A percentile compares a stretch with the other conserved stretches of the same genome.
phyloP scores from a whole-genome alignment of 1,284 basidiomycete species.

The Butyriboletus regius region DNA sequence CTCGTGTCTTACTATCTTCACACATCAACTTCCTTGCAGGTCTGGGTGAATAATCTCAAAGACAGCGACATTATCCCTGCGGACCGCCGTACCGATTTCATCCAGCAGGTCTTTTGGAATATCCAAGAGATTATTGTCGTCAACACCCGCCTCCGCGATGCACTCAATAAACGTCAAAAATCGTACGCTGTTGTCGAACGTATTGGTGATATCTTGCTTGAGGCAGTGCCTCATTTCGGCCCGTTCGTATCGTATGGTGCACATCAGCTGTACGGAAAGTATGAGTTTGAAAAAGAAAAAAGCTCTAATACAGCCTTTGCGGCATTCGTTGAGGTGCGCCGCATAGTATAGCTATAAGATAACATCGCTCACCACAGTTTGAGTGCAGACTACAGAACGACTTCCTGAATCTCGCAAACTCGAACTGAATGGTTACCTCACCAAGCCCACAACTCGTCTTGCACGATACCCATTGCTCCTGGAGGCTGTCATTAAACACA shows the following conservation, averaged over 20 bases:
- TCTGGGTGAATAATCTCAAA: slow-evolving; percentile 84
- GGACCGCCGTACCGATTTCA: slow-evolving; percentile 75
- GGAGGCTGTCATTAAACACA: slow-evolving; percentile 89
- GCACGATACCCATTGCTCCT: slow-evolving; percentile 92
- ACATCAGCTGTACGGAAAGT: slow-evolving; percentile 96
- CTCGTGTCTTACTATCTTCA: slow-evolving; percentile 1
- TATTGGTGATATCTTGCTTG: slow-evolving; percentile 88
- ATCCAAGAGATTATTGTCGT: slow-evolving; percentile 89
- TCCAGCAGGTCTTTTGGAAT: slow-evolving; percentile 97
- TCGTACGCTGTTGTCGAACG: slow-evolving; percentile 85
- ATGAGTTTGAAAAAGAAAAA: slow-evolving; percentile 99
- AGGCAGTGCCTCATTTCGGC: slow-evolving; percentile 79
- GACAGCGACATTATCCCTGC: slow-evolving; percentile 72
- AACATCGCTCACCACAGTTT: slow-evolving; percentile 9
- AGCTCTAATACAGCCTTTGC: slow-evolving; percentile 87
- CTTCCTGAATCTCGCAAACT: slow-evolving; percentile 92
- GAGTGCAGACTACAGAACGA: slow-evolving; percentile 74
- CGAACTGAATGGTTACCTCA: slow-evolving; percentile 95
- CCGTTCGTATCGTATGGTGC: slow-evolving; percentile 95
- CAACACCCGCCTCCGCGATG: slow-evolving; percentile 82
- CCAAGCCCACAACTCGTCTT: slow-evolving; percentile 94
- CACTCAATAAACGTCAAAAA: slow-evolving; percentile 93
- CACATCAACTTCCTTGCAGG: slow-evolving; percentile 38
- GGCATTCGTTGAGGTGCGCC: slow-evolving; percentile 84
- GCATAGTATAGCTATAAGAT: not conserved